Evolutionary conservation across 805 yeast genomes (phyloP), one percentile per base, ranked within the genome.

Genomic region (Candida boleticola): DNA sequence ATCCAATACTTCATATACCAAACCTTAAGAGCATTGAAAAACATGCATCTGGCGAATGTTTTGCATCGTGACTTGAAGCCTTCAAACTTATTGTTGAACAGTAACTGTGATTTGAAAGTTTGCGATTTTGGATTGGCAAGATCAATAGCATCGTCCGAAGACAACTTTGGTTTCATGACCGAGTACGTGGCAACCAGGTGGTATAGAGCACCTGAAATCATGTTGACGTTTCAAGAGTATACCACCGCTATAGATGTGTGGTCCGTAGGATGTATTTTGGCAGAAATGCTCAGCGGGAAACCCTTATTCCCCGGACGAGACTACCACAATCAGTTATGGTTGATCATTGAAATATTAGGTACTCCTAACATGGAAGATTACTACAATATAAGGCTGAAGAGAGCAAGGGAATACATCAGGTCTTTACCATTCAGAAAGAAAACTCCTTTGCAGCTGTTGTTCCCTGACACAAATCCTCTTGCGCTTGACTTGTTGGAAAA

Each of bases 121-220:
- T 89, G 97, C 64, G 98, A 92, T 63, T 92, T 92, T 62, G 98
- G 98, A 0, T 72, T 92, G 35, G 97, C 98, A 1, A 68, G 86
- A 45, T 66, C 81, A 17, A 75, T 80, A 45, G 80, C 88, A 29
- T 71, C 77, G 45, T 70, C 69, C 42, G 83, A 83, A 53, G 83
- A 81, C 55, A 82, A 81, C 57, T 76, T 80, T 46, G 89, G 88
- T 4, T 82, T 82, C 60, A 85, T 92, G 95, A 92, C 98, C 2
- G 98, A 92, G 63, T 92, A 92, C 60, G 98, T 92, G 34, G 98
- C 98, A 7, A 92, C 98, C 3, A 73, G 98, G 50, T 92, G 98
- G 97, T 92, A 92, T 63, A 74, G 98, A 43, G 98, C 98, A 0
- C 98, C 98, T 0, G 98, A 92, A 55, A 89, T 92, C 60, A 92